Conservation (phyloP, 1,284 basidiomycete genomes). For the Mycena citricolor region DNA sequence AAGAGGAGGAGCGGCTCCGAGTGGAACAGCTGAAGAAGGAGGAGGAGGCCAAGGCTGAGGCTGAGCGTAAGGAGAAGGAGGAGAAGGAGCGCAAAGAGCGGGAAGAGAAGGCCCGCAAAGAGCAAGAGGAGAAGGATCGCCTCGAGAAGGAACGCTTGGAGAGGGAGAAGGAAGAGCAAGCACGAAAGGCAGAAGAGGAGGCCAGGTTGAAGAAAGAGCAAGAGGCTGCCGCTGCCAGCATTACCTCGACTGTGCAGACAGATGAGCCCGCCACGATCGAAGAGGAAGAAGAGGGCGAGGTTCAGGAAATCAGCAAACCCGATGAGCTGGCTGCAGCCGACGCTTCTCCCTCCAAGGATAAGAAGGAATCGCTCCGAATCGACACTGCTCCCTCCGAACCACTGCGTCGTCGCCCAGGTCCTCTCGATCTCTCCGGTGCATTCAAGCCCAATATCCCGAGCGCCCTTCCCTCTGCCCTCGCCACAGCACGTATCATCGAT, state of each 20-base stretch:
- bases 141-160: conserved; percentile 31
- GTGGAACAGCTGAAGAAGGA: too few relatives aligned
- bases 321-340: too few relatives aligned
- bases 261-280: conserved; percentile 33
- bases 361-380: conserved; percentile 57
- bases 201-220: conserved; percentile 33
- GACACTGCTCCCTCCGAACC: conserved; percentile 48
- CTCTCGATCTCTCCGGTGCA: conserved; percentile 62
- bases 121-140: conserved; percentile 32
- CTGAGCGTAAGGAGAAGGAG: conserved; percentile 33
- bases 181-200: conserved; percentile 31
- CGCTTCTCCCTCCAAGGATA: conserved; percentile 38
- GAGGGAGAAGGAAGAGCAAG: conserved; percentile 31
- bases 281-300: conserved; percentile 41
- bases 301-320: conserved; percentile 44
- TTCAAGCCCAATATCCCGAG: conserved; percentile 37
- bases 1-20: too few relatives aligned
- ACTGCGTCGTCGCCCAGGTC: conserved; percentile 61
- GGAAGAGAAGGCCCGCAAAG: conserved; percentile 26
- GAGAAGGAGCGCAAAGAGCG: conserved; percentile 31
- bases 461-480: conserved; percentile 60
- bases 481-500: conserved; percentile 79
- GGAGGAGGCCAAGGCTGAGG: conserved; percentile 33
- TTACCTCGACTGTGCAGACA: too few relatives aligned
- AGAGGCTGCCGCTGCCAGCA: conserved; percentile 17